Conservation (phyloP, 2,329 filamentous ascomycete genomes). For the Trichophyton benhamiae region DNA sequence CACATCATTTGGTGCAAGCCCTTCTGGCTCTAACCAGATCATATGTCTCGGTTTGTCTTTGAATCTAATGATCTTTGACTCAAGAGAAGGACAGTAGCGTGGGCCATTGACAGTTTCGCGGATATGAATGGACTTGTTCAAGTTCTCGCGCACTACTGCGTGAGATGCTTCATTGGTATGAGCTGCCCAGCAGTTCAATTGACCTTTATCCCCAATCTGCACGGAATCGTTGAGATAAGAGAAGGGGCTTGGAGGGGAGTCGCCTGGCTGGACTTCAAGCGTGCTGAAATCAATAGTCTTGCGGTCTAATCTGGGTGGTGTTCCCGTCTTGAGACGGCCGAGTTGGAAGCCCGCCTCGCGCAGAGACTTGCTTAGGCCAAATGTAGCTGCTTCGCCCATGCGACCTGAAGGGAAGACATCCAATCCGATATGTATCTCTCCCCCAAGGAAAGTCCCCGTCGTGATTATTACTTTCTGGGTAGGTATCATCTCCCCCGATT, state of each 20-base stretch:
- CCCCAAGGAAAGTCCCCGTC: constrained; percentile 87
- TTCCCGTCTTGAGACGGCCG: constrained; percentile 88
- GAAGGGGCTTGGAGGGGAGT: constrained; percentile 78
- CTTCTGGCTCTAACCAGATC: constrained; percentile 95
- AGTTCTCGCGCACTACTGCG: constrained; percentile 69
- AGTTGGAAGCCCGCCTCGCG: constrained; percentile 77
- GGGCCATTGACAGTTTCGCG: constrained; percentile 89
- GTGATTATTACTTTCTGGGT: constrained; percentile 82
- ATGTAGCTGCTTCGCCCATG: constrained; percentile 87
- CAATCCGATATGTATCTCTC: constrained; percentile 91
- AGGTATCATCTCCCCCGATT: constrained; percentile 72
- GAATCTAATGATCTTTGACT: constrained; percentile 88
- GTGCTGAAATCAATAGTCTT: constrained; percentile 66
- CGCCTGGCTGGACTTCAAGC: constrained; percentile 64
- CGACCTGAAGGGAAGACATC: constrained; percentile 74
- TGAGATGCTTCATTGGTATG: constrained; percentile 77
- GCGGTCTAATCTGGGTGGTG: constrained; percentile 72
- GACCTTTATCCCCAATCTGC: constrained; percentile 54
- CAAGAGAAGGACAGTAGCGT: constrained; percentile 86
- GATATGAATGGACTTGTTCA: constrained; percentile 95
- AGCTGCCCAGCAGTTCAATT: constrained; percentile 76
- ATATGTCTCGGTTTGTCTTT: constrained; percentile 68
- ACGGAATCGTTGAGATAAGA: constrained; percentile 77
- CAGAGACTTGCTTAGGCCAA: constrained; percentile 82
- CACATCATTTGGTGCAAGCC: constrained; percentile 67